Percentiles rank a stretch among this genome's conserved stretches.
Evolutionary conservation across 345 rosid genomes (phyloP).

Genomic region (Salix caprea): DNA sequence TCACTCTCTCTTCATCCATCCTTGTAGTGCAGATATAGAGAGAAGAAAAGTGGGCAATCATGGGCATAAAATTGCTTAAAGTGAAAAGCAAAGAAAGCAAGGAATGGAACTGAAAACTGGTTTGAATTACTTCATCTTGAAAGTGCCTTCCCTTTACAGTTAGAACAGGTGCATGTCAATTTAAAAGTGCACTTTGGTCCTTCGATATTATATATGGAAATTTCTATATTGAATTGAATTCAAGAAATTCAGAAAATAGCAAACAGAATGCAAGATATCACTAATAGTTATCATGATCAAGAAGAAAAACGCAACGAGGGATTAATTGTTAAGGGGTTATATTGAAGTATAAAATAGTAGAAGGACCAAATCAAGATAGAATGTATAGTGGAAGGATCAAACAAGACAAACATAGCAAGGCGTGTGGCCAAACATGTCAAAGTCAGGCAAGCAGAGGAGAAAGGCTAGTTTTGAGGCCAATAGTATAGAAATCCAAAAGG

Average conservation of each 20-base stretch:
- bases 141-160: constrained; percentile 3
- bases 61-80: not conserved
- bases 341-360: too few species aligned
- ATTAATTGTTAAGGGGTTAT: too few species aligned
- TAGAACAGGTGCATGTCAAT: not conserved
- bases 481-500: not conserved
- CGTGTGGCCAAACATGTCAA: constrained; percentile 1
- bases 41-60: not conserved
- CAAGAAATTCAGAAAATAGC: too few species aligned
- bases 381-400: too few species aligned
- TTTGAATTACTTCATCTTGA: not conserved
- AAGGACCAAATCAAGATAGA: too few species aligned
- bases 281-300: too few species aligned
- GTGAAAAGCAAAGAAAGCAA: not conserved
- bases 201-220: not conserved
- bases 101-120: not conserved
- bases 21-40: too few species aligned
- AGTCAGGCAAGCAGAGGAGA: not conserved
- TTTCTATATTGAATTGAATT: too few species aligned
- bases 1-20: not conserved
- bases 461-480: too few species aligned
- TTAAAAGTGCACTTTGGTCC: not conserved
- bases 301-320: too few species aligned
- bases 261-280: too few species aligned
- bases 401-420: too few species aligned